Percentiles rank a stretch among this genome's conserved stretches.
Evolutionary conservation across 129 eudicot genomes (phyloP).

Genomic region (Pseudognaphalium luteoalbum): DNA sequence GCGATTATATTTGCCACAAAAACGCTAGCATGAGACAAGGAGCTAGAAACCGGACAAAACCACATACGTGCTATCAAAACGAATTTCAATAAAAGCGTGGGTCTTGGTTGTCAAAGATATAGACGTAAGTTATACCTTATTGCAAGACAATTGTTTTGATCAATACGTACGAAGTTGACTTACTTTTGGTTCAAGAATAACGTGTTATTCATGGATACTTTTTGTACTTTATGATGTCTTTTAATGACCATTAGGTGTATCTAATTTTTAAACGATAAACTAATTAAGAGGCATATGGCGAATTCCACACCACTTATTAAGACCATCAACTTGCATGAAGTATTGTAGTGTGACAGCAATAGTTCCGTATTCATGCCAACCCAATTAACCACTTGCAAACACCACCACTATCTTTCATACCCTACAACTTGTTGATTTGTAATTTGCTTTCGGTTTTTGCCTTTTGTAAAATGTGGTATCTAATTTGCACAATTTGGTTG

Average conservation of each 20-base stretch:
- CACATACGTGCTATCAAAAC: background rate
- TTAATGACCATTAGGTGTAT: too few species aligned
- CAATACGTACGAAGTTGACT: background rate
- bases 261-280: background rate
- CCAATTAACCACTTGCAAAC: constrained; percentile 26
- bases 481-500: background rate
- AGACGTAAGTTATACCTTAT: background rate
- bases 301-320: constrained; percentile 32
- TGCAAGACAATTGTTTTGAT: background rate
- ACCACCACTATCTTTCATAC: constrained; percentile 20
- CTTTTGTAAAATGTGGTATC: constrained; percentile 16
- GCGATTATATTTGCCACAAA: too few species aligned
- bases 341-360: constrained; percentile 33
- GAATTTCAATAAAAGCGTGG: background rate
- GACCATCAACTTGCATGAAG: constrained; percentile 29
- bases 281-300: constrained; percentile 24
- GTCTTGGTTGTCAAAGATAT: background rate
- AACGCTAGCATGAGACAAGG: too few species aligned
- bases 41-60: background rate
- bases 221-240: background rate
- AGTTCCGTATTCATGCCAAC: constrained; percentile 26
- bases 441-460: constrained; percentile 23
- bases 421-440: constrained; percentile 28
- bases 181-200: background rate
- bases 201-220: background rate